phyloP scores from a whole-genome alignment of 2,329 filamentous ascomycete species.

The Aureobasidium subglaciale region DNA sequence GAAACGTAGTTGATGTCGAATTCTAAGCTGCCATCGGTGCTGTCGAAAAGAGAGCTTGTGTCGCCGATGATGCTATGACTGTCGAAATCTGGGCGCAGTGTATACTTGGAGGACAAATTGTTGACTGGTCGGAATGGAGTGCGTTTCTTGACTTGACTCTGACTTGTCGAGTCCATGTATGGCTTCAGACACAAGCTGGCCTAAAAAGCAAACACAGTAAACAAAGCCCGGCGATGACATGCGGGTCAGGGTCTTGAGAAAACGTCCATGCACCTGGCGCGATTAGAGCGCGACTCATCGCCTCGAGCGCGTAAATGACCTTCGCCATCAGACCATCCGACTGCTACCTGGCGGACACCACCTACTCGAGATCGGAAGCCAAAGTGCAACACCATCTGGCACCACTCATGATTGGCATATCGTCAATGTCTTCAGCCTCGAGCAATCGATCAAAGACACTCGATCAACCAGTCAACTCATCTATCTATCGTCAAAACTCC shows the following conservation, averaged over 20 bases:
- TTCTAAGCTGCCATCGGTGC: slow-evolving; percentile 10
- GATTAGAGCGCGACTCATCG: neutral
- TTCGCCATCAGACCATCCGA: too few species aligned
- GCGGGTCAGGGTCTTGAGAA: neutral
- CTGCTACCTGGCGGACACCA: too few species aligned
- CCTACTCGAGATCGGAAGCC: too few species aligned
- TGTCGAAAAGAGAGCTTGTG: slow-evolving; percentile 15
- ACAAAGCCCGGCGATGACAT: neutral
- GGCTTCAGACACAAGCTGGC: neutral
- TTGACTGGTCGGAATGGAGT: slow-evolving; percentile 2
- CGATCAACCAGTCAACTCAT: too few species aligned
- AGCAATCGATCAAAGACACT: too few species aligned
- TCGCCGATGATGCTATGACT: slow-evolving; percentile 9
- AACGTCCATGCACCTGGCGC: neutral
- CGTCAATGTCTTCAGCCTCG: too few species aligned
- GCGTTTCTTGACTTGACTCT: neutral
- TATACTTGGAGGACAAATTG: neutral
- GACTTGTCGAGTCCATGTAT: slow-evolving; percentile 6
- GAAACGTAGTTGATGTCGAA: neutral
- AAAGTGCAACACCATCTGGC: too few species aligned
- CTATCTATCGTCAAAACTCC: too few species aligned
- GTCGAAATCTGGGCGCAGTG: neutral
- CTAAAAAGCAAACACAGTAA: slow-evolving; percentile 6
- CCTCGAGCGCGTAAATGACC: too few species aligned
- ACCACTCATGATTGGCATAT: too few species aligned